Percentiles rank a stretch among this genome's conserved stretches.
These are phyloP conservation scores for Myriosclerotinia curreyana DNA, from an alignment of 2,329 filamentous ascomycete species.

Conservation along the genomic window DNA sequence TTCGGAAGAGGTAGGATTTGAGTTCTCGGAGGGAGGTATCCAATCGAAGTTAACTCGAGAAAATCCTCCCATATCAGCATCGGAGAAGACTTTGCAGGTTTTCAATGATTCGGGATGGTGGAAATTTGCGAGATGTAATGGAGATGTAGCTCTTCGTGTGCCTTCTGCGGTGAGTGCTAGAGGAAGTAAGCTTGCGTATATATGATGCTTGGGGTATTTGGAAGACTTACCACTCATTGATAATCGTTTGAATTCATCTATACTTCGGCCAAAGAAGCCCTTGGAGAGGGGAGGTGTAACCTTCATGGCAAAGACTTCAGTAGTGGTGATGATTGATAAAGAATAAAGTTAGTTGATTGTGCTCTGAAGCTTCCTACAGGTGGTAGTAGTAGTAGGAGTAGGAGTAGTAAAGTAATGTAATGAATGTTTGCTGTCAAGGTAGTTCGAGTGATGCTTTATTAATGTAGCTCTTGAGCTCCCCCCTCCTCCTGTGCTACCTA, in stretches of 20 bases:
- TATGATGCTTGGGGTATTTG: constrained; percentile 14
- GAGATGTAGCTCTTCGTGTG: constrained; percentile 60
- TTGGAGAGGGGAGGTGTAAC: constrained; percentile 46
- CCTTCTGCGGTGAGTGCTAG: constrained; percentile 68
- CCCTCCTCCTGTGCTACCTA: neutral
- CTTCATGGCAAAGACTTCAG: constrained; percentile 45
- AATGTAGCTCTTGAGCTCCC: neutral
- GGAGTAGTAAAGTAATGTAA: neutral
- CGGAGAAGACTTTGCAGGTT: constrained; percentile 75
- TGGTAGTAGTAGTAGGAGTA: neutral
- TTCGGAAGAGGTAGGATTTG: constrained; percentile 32
- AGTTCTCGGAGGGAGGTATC: constrained; percentile 31
- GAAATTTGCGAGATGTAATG: constrained; percentile 65
- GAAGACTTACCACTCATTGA: constrained; percentile 51
- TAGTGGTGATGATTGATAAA: neutral
- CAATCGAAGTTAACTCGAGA: constrained; percentile 69
- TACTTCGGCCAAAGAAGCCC: constrained; percentile 56
- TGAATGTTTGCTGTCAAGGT: neutral
- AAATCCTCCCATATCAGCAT: constrained; percentile 81
- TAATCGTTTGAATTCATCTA: constrained; percentile 58
- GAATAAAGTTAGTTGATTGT: neutral
- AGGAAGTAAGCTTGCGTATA: constrained; percentile 24
- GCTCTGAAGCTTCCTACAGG: neutral
- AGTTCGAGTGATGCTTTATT: neutral
- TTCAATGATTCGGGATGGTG: constrained; percentile 46